A percentile compares a stretch with the other conserved stretches of the same genome.
Evolutionary conservation across 2,329 filamentous ascomycete genomes (phyloP).

Genomic region (Xylaria digitata): DNA sequence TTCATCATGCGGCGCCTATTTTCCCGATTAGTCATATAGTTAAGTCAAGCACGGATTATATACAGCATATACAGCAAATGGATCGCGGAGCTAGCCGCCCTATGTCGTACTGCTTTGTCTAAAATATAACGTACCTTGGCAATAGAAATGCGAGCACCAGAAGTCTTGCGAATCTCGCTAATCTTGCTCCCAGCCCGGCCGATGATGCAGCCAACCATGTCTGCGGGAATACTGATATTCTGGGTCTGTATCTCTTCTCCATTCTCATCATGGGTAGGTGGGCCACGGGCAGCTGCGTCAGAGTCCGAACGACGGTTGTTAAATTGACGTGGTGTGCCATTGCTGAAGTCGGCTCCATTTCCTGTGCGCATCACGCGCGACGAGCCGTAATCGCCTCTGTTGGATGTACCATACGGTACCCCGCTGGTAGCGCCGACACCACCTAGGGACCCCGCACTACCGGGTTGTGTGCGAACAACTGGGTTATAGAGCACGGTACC

Average conservation of each 20-base stretch:
- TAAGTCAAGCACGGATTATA: not conserved
- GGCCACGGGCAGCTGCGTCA: slow-evolving; percentile 81
- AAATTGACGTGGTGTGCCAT: slow-evolving; percentile 75
- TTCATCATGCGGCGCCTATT: slow-evolving; percentile 88
- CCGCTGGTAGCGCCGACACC: slow-evolving; percentile 53
- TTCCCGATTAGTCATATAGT: slow-evolving; percentile 34
- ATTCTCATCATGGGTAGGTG: slow-evolving; percentile 91
- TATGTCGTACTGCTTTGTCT: not conserved
- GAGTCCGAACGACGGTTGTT: slow-evolving; percentile 84
- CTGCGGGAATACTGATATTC: slow-evolving; percentile 98
- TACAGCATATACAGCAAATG: not conserved
- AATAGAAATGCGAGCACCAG: slow-evolving; percentile 96
- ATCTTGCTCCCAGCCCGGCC: slow-evolving; percentile 96
- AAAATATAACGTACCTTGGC: slow-evolving; percentile 72
- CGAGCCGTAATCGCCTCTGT: slow-evolving; percentile 68
- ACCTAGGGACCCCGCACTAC: slow-evolving; percentile 59
- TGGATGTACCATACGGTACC: slow-evolving; percentile 57
- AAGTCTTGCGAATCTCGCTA: slow-evolving; percentile 97
- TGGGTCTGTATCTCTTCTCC: slow-evolving; percentile 98
- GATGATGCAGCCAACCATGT: slow-evolving; percentile 99
- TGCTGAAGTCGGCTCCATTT: slow-evolving; percentile 97
- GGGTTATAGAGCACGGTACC: slow-evolving; percentile 98
- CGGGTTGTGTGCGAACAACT: slow-evolving; percentile 83
- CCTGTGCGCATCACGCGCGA: slow-evolving; percentile 92
- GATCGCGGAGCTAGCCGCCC: not conserved